Conservation (phyloP, 2,329 filamentous ascomycete species). For the Trichoderma hamatum region DNA sequence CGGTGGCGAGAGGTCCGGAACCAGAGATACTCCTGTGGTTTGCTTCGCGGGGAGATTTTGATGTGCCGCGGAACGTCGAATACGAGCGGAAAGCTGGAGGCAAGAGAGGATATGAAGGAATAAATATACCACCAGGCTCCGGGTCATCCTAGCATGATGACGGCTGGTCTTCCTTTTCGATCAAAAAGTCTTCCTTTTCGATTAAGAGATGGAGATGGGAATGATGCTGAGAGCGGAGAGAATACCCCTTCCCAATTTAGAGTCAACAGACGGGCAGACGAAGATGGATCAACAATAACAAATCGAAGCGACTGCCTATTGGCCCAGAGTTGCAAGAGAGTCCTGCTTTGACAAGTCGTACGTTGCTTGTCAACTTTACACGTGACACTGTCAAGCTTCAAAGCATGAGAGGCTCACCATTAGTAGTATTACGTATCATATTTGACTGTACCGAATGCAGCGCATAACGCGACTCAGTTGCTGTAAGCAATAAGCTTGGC, state of each 20-base stretch:
- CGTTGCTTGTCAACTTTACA: background rate
- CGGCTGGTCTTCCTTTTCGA: background rate
- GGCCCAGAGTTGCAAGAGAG: background rate
- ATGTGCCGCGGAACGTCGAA: conserved; percentile 51
- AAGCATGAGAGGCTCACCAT: background rate
- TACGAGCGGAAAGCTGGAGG: conserved; percentile 42
- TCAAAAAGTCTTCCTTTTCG: background rate
- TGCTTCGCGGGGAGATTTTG: conserved; percentile 48
- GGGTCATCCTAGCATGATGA: conserved; percentile 20
- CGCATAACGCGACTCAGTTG: background rate
- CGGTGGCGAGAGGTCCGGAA: conserved; percentile 43
- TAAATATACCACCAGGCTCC: conserved; percentile 39
- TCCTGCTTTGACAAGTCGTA: background rate
- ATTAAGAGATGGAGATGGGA: background rate
- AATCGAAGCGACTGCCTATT: background rate
- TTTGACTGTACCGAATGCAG: too few relatives aligned
- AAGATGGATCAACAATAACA: background rate
- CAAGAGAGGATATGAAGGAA: conserved; percentile 41
- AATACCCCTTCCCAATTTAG: background rate
- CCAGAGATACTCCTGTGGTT: conserved; percentile 55
- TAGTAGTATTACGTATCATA: background rate
- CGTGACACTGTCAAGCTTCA: background rate
- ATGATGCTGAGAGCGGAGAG: background rate
- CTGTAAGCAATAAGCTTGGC: background rate
- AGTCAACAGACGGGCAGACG: background rate